Evolutionary conservation across 1,139 yeast species (phyloP).

Genomic region (Lodderomyces pseudojiufengensis): DNA sequence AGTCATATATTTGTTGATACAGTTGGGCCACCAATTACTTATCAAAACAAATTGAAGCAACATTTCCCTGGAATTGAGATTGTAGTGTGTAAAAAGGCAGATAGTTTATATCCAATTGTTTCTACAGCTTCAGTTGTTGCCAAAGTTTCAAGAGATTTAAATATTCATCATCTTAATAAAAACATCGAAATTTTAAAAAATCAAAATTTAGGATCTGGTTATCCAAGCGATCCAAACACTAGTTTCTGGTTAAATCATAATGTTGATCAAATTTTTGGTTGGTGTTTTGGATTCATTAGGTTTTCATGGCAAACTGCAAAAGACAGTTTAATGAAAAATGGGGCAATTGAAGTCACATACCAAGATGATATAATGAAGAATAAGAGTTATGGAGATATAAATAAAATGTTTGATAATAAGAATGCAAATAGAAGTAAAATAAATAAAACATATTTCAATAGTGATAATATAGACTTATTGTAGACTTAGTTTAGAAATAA

Average conservation of each 20-base stretch:
- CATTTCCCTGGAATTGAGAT: conserved; percentile 69
- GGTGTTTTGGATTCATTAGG: conserved; percentile 72
- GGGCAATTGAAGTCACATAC: conserved; percentile 41
- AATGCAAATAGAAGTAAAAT: conserved; percentile 2
- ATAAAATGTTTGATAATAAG: conserved; percentile 14
- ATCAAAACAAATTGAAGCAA: conserved; percentile 68
- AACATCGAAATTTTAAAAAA: conserved; percentile 21
- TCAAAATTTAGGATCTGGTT: conserved; percentile 75
- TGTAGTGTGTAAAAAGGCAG: conserved; percentile 94
- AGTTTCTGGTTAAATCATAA: conserved; percentile 60
- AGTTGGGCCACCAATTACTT: conserved; percentile 89
- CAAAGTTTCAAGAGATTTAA: conserved; percentile 86
- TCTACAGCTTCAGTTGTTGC: conserved; percentile 98
- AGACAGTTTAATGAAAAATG: conserved; percentile 57
- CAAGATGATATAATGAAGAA: conserved; percentile 34
- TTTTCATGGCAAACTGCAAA: conserved; percentile 95
- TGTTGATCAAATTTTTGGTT: conserved; percentile 78
- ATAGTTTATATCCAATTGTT: conserved; percentile 88
- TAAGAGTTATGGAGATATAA: conserved; percentile 31
- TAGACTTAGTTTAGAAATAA: too few relatives aligned
- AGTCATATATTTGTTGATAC: conserved; percentile 85
- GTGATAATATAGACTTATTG: conserved; percentile 6
- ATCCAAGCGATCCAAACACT: conserved; percentile 91
- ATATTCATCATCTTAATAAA: conserved; percentile 40
- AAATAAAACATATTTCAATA: conserved; percentile 10